Conservation (phyloP, 176 grass and related monocot species). For the Microstegium vimineum region DNA sequence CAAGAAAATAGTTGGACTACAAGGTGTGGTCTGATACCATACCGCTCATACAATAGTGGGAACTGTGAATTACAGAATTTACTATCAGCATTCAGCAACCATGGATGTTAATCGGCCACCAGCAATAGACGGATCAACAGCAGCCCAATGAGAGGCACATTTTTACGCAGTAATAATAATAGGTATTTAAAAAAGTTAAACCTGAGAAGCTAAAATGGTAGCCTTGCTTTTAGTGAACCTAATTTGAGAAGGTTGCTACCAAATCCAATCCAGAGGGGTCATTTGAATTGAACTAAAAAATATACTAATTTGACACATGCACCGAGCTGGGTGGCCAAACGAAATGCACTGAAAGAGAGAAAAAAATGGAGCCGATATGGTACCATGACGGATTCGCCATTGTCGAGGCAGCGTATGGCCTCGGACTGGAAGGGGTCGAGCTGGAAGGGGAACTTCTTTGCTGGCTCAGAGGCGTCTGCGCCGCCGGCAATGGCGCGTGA, state of each 20-base stretch:
- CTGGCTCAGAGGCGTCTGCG: constrained; percentile 33
- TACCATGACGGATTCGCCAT: constrained; percentile 54
- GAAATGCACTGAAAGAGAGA: neutral
- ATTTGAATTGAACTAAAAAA: neutral
- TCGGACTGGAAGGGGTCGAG: constrained; percentile 91
- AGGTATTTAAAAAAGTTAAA: neutral
- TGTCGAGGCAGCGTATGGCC: constrained; percentile 58
- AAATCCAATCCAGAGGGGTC: neutral
- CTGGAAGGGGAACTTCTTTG: constrained; percentile 79
- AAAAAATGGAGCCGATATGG: neutral
- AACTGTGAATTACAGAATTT: neutral
- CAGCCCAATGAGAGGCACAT: neutral
- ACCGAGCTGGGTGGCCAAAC: neutral
- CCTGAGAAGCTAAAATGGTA: neutral
- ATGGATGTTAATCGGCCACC: neutral
- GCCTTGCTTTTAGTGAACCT: neutral
- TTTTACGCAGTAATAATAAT: neutral
- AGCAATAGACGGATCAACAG: neutral
- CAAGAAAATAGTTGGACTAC: neutral
- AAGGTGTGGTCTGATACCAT: neutral
- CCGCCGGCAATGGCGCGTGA: neutral
- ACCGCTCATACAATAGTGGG: neutral
- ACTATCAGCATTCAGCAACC: neutral
- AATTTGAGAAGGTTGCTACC: neutral
- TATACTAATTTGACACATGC: neutral